Evolutionary conservation across 2,329 filamentous ascomycete genomes (phyloP).

Genomic region (Daldinia sp.): DNA sequence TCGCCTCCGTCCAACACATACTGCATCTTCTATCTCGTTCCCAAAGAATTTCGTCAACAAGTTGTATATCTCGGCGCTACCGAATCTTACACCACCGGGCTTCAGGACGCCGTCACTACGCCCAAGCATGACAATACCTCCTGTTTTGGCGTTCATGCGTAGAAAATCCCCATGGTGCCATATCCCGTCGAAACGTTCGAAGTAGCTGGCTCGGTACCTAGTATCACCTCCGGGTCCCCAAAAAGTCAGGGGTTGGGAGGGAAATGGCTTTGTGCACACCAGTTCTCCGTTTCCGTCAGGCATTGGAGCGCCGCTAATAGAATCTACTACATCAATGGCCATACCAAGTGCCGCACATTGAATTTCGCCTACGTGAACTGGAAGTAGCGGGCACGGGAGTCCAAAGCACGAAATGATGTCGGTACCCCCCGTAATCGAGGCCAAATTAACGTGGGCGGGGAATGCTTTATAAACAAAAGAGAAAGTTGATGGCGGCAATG

Average conservation of each 20-base stretch:
- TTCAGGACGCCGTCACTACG: constrained; percentile 93
- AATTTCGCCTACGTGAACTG: constrained; percentile 77
- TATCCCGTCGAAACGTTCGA: constrained; percentile 78
- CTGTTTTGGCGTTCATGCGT: constrained; percentile 71
- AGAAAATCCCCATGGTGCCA: constrained; percentile 99
- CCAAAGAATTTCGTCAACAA: constrained; percentile 86
- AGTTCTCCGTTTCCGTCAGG: constrained; percentile 83
- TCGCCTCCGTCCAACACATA: constrained; percentile 83
- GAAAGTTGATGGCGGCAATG: constrained; percentile 92
- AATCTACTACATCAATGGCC: constrained; percentile 72
- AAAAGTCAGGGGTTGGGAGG: constrained; percentile 89
- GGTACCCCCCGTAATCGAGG: constrained; percentile 93
- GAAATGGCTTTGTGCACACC: constrained; percentile 86
- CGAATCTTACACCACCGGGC: constrained; percentile 89
- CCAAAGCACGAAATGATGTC: constrained; percentile 97
- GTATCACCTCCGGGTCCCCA: constrained; percentile 75
- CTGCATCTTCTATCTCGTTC: constrained; percentile 79
- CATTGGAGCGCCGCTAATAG: constrained; percentile 61
- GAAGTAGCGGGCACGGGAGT: constrained; percentile 78
- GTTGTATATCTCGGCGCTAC: constrained; percentile 95
- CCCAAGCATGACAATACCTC: constrained; percentile 89
- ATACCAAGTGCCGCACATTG: constrained; percentile 82
- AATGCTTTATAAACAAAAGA: constrained; percentile 87
- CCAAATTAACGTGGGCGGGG: constrained; percentile 81
- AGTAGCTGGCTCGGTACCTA: constrained; percentile 88